Evolutionary conservation across 352 stramenopile genomes (phyloP).

Genomic region (Globisporangium ultimum): DNA sequence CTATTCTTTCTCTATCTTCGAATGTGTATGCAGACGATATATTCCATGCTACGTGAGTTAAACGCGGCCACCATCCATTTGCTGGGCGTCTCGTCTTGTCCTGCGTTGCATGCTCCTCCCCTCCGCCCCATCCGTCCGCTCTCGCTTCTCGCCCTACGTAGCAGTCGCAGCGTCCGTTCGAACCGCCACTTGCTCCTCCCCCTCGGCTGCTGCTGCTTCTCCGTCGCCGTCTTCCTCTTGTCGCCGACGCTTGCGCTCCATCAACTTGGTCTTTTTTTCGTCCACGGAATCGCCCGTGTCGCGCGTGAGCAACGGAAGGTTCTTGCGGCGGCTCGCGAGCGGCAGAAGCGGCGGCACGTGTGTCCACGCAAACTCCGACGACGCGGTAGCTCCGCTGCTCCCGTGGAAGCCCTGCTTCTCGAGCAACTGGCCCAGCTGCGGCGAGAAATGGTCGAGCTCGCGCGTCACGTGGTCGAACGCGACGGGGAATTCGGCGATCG

Average conservation of each 20-base stretch:
- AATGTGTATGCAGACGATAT: too few species aligned
- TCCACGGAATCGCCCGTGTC: constrained; percentile 77
- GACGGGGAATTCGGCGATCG: constrained; percentile 45
- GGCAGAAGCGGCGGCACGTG: constrained; percentile 52
- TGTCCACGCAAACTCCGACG: constrained; percentile 36
- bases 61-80: neutral
- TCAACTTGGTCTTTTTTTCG: constrained; percentile 71
- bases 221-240: constrained; percentile 14
- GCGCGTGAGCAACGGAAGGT: constrained; percentile 59
- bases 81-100: neutral
- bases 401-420: constrained; percentile 12
- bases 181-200: neutral
- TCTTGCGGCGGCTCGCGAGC: constrained; percentile 50
- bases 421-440: constrained; percentile 75
- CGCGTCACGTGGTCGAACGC: constrained; percentile 39
- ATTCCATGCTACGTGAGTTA: too few species aligned
- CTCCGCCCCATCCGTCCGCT: neutral
- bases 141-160: neutral
- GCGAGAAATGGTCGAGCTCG: constrained; percentile 72
- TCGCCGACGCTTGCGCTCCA: constrained; percentile 70
- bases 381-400: neutral
- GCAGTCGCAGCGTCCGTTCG: neutral
- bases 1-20: too few species aligned
- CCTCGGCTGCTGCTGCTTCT: too few species aligned
- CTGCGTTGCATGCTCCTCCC: neutral